Base-by-base conservation (phyloP, 2,329 filamentous ascomycete species). In the Juglanconis oblonga region DNA sequence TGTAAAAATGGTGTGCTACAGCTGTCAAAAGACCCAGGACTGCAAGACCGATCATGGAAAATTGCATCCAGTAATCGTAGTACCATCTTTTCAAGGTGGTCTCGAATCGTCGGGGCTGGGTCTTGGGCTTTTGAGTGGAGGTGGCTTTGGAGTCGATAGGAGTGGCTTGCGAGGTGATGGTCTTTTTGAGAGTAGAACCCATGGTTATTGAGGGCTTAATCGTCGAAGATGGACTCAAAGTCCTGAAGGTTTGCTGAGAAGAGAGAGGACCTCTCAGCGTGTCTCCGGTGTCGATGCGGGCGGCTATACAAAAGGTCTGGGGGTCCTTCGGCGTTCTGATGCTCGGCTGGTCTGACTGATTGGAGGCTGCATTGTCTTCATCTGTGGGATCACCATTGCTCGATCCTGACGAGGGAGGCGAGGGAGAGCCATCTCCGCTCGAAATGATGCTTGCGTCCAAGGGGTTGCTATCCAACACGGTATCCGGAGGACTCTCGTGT, bases 1-100 rank as follows among this genome's bases (percentile, higher is more conserved):
- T 62, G 49, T 62, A 64, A 3, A 62, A 49, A 44, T 64, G 59
- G 33, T 64, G 62, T 5, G 53, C 60, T 4, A 62, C 42, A 8
- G 59, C 62, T 13, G 49, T 38, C 17, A 62, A 54, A 9, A 62
- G 36, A 5, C 62, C 62, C 5, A 62, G 29, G 4, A 64, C 35
- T 4, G 40, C 57, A 24, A 64, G 48, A 3, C 50, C n/a, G 40
- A 62, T 14, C 62, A 64, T 64, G 42, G 53, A 56, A 6, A 63
- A n/a, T 44, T 56, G 53, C 32, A 49, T 24, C 17, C 45, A 49
- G 14, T 48, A 49, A 4, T 49, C 29, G 8, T 56, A 13, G 24
- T 56, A 32, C 13, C 10, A 42, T 33, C 8, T 10, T 7, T 29
- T 32, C 13, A 47, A 10, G 9, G 13, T 31, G 14, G 42, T 11